Evolutionary conservation across 2,329 filamentous ascomycete genomes (phyloP), one percentile per base, ranked within the genome.

Genomic region (Colletotrichum sp.): DNA sequence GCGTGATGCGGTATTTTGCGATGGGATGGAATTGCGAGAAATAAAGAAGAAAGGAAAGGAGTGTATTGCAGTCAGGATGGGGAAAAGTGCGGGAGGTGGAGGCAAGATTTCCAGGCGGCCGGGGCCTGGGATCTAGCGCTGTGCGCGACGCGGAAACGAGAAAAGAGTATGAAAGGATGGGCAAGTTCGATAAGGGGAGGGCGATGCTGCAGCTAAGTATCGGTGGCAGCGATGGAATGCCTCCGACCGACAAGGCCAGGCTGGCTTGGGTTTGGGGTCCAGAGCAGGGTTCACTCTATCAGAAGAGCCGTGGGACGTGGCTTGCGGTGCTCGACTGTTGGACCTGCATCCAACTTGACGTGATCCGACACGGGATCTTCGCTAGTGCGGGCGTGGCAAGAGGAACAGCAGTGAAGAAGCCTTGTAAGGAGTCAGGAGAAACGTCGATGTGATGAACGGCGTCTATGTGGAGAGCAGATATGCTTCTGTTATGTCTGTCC

Each of bases 311-410:
- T 48, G 63, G 28, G 67, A 67, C 16, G 72, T 75, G 73, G 69
- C 73, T 75, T 67, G 52, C n/a, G 43, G 70, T 75, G 70, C 71
- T 71, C 67, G 74, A 71, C 34, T 79, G 75, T 60, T 69, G 78
- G 76, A 78, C 72, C 78, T 77, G 78, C 77, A 76, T 79, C 77
- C 75, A 66, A 67, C 28, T 76, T 64, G 57, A 66, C 60, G 60
- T 74, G 67, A 76, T 74, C 76, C 75, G 74, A 78, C 73, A 75
- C 77, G 78, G 78, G 75, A 79, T 75, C 73, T 78, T 75, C 77
- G 77, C 73, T 79, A 79, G 78, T 79, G 78, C 78, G 78, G 78
- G 77, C 77, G 78, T 76, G 75, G 63, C 71, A 38, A 66, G 67
- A 78, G 77, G 68, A 70, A 78, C 64, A 28, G 60, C 15, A 52